Evolutionary conservation across 176 grass and related monocot genomes (phyloP), one percentile per base, ranked within the genome.

Genomic region (Musa troglodytarum): DNA sequence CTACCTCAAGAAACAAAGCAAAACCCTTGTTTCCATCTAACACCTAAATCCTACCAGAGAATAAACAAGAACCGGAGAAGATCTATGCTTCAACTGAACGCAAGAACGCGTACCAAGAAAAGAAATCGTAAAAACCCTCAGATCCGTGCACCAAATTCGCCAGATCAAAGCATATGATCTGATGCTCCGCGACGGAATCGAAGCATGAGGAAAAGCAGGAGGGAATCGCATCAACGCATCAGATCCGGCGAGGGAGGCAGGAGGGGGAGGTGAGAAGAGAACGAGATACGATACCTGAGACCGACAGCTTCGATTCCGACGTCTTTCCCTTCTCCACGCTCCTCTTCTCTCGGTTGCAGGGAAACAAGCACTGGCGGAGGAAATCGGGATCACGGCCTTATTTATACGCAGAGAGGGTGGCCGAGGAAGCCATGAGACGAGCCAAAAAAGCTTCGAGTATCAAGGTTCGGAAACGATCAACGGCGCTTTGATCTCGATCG

Each of bases 241-340:
- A 25, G 68, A 50, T 34, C 4, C 25, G 12, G 10, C 2, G 20
- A 21, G 10, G n/a, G 62, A 65, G 8, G 68, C 43, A 70, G 34
- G 34, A 1, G 5, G 1, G 10, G 2, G 66, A 5, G 34, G 34
- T 43, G 34, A 4, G 34, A 43, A 43, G 34, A 43, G 7, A 9
- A 69, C 23, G 67, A 69, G 68, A 50, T 70, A 17, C 43, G 17
- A 50, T 70, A 70, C 68, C 68, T 70, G 34, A 50, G 25, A 68
- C 25, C 26, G 24, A 13, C 22, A 43, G 1, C 68, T 70, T 70
- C 68, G 43, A 19, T 50, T 51, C 34, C 3, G 19, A 50, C 10
- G 15, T 9, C 17, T 50, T 49, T 15, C 34, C 50, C n/a, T 15
- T n/a, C 17, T n/a, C 67, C 0, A 20, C 34, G 16, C 17, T 43